A percentile compares a stretch with the other conserved stretches of the same genome.
Conservation (phyloP, 1,284 basidiomycete species). For the Irpex rosettiformis region DNA sequence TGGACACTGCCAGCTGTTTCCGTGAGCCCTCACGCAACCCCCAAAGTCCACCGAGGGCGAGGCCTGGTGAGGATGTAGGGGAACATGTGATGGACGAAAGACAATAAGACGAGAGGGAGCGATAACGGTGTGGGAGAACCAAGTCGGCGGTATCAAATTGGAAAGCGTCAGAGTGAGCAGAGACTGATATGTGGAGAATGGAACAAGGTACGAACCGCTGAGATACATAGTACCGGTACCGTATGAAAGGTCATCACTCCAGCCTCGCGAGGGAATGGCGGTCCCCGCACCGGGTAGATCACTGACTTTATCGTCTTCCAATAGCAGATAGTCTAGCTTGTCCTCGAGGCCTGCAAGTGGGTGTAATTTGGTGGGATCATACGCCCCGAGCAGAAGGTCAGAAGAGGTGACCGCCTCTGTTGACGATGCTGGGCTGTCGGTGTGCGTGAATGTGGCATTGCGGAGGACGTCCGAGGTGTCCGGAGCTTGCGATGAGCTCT, state of each 20-base stretch:
- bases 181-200: constrained; percentile 14
- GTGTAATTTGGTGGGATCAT: constrained; percentile 88
- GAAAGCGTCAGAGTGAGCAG: constrained; percentile 17
- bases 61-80: constrained; percentile 65
- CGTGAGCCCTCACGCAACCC: constrained; percentile 93
- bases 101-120: constrained; percentile 67
- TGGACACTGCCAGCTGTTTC: constrained; percentile 82
- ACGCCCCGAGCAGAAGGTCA: constrained; percentile 79
- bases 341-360: constrained; percentile 86
- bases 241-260: constrained; percentile 99
- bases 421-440: constrained; percentile 38
- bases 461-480: constrained; percentile 49
- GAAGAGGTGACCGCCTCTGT: constrained; percentile 59
- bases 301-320: constrained; percentile 92
- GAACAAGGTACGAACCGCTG: constrained; percentile 68
- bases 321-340: constrained; percentile 87
- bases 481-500: constrained; percentile 32
- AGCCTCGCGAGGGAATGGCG: constrained; percentile 90
- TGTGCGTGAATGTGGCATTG: constrained; percentile 51
- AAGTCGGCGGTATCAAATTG: constrained; percentile 25
- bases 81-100: constrained; percentile 66
- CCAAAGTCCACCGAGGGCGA: constrained; percentile 92
- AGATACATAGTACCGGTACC: constrained; percentile 99
- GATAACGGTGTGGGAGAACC: constrained; percentile 66
- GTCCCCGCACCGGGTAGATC: constrained; percentile 83